Evolutionary conservation across 1,284 basidiomycete species (phyloP).

Genomic region (Volvariella surrecta): DNA sequence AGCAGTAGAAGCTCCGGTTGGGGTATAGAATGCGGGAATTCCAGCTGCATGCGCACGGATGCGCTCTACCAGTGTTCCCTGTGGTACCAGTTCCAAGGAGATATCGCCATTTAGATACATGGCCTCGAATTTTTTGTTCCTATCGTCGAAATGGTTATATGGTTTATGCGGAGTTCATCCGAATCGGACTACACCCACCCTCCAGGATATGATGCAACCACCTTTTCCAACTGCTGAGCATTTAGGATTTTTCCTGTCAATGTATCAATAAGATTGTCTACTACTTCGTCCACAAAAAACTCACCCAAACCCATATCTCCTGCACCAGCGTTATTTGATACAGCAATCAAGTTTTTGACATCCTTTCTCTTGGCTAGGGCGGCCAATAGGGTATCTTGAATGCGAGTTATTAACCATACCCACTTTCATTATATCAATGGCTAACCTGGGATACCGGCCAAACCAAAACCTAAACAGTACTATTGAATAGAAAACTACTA

Average conservation of each 20-base stretch:
- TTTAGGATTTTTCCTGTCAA: conserved; percentile 67
- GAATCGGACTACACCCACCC: conserved; percentile 41
- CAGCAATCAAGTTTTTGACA: conserved; percentile 68
- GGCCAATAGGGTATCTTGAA: conserved; percentile 73
- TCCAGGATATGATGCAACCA: conserved; percentile 87
- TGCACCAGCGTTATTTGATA: conserved; percentile 88
- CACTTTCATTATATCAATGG: conserved; percentile 1
- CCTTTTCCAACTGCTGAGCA: conserved; percentile 71
- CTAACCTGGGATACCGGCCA: conserved; percentile 68
- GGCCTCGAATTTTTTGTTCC: conserved; percentile 72
- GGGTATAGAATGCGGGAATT: conserved; percentile 94
- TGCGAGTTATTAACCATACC: conserved; percentile 6
- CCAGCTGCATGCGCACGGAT: conserved; percentile 90
- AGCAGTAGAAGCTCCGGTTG: conserved; percentile 88
- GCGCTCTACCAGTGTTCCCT: conserved; percentile 88
- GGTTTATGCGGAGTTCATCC: conserved; percentile 4
- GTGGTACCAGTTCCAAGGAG: conserved; percentile 82
- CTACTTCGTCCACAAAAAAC: conserved; percentile 12
- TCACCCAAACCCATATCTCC: conserved; percentile 74
- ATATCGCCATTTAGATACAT: conserved; percentile 79
- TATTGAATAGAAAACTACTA: conserved; percentile 5
- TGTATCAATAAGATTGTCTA: neutral
- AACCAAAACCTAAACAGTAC: conserved; percentile 59
- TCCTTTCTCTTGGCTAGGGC: conserved; percentile 72
- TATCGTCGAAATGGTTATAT: conserved; percentile 18